Base-by-base conservation (phyloP, 768 basidiomycete genomes). In the Sporobolomyces phaffii region DNA sequence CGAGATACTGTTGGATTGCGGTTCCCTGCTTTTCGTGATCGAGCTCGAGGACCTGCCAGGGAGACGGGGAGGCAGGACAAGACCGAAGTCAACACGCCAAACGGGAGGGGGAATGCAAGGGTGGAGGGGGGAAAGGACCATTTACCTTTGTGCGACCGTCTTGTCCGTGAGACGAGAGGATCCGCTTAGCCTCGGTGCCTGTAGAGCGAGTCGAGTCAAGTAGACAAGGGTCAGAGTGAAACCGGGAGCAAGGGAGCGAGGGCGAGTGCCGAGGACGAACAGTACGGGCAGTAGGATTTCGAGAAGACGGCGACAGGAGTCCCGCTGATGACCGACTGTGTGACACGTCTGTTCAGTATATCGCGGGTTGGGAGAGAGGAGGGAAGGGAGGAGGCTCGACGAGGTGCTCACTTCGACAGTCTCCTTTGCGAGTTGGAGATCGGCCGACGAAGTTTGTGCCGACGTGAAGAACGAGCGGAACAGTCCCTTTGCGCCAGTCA, bases 261-360 rank as follows among this genome's bases (percentile, higher is more conserved):
- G n/a, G 34, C 17, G 15, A 52, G 28, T 31, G 33, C 34, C 5
- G 6, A 36, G 52, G 13, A 36, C 10, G 44, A 0, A 38, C 70
- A 70, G 43, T 66, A 70, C 1, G 69, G 69, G 51, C 69, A 70
- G 48, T 64, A 72, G 9, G 63, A 62, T 38, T 68, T 68, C 29
- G 34, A 47, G 49, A 61, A 64, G 17, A 67, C 53, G 9, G 62
- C 53, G 29, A 67, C 62, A 1, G 58, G 59, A n/a, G 57, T 56
- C 0, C 36, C 33, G 5, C 36, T 15, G 56, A 62, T 54, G 36
- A 62, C 22, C 10, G 40, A 13, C 68, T 64, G 57, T 10, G n/a
- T n/a, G n/a, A n/a, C n/a, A n/a, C n/a, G n/a, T n/a, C n/a, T n/a
- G n/a, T n/a, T n/a, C n/a, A n/a, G n/a, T n/a, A n/a, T n/a, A n/a